Conservation (phyloP, 2,329 filamentous ascomycete genomes). For the Phialophora chinensis region DNA sequence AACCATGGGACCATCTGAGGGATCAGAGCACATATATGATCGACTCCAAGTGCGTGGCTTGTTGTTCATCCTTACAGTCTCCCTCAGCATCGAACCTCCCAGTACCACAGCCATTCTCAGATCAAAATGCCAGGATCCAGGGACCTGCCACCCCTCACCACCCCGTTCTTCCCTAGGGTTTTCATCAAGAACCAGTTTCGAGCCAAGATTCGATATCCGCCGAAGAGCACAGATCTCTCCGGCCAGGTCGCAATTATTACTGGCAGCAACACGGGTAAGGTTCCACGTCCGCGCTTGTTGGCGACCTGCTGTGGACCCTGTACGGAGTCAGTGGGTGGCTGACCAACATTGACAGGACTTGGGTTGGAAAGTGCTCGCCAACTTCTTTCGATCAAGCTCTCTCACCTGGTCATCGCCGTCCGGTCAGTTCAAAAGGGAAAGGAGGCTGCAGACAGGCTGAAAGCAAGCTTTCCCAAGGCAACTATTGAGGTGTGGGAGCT, state of each 20-base stretch:
- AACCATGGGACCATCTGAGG: not conserved
- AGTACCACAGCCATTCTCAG: not conserved
- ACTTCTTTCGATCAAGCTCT: constrained; percentile 49
- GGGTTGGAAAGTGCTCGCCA: constrained; percentile 54
- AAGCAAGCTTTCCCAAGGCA: constrained; percentile 46
- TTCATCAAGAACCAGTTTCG: constrained; percentile 39
- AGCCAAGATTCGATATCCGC: constrained; percentile 33
- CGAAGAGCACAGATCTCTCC: constrained; percentile 38
- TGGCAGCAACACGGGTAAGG: constrained; percentile 50
- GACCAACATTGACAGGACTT: constrained; percentile 46
- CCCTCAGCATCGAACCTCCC: not conserved
- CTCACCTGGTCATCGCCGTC: constrained; percentile 56
- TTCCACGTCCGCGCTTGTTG: not conserved
- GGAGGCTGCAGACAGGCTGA: constrained; percentile 47
- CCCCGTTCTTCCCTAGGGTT: constrained; percentile 29
- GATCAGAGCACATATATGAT: not conserved
- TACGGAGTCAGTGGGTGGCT: not conserved
- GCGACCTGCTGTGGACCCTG: not conserved
- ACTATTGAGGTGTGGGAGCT: constrained; percentile 57
- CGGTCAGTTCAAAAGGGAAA: constrained; percentile 54
- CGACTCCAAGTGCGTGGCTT: too few species aligned
- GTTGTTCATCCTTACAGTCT: not conserved
- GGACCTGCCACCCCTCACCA: constrained; percentile 37
- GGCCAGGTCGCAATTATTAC: constrained; percentile 56
- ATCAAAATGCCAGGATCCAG: constrained; percentile 38